A percentile compares a stretch with the other conserved stretches of the same genome.
phyloP scores from a whole-genome alignment of 108 stramenopile genomes.

The Discostella stelligeroides region DNA sequence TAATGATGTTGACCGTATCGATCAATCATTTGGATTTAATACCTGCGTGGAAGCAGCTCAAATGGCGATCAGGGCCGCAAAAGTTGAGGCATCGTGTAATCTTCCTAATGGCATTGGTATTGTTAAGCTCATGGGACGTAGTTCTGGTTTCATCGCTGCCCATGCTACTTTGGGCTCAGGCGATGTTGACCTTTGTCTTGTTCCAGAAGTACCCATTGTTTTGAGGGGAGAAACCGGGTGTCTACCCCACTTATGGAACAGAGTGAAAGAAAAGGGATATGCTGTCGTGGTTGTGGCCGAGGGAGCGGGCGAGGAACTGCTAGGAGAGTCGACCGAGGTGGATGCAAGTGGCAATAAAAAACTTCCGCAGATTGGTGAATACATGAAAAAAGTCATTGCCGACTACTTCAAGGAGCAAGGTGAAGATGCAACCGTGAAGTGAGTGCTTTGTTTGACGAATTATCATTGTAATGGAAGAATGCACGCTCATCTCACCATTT shows the following conservation, averaged over 20 bases:
- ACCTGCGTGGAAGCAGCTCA: conserved; percentile 94
- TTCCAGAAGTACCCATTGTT: conserved; percentile 95
- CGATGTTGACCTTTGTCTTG: conserved; percentile 94
- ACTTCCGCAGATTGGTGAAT: conserved; percentile 92
- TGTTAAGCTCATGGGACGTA: conserved; percentile 97
- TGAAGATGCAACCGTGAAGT: conserved; percentile 80
- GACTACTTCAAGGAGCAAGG: conserved; percentile 75
- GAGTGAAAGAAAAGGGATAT: conserved; percentile 92
- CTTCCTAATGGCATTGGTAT: conserved; percentile 95
- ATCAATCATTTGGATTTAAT: conserved; percentile 94
- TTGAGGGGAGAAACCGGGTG: conserved; percentile 92
- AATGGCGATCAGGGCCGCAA: conserved; percentile 84
- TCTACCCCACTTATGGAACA: conserved; percentile 84
- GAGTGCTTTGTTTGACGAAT: too few relatives aligned
- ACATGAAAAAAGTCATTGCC: conserved; percentile 81
- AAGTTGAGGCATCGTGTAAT: conserved; percentile 95
- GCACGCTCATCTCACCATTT: too few relatives aligned
- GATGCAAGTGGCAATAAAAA: conserved; percentile 97
- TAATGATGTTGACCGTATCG: conserved; percentile 95
- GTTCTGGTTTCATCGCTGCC: conserved; percentile 92
- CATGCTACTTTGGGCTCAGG: conserved; percentile 90
- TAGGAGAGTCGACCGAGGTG: conserved; percentile 83
- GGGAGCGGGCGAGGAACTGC: conserved; percentile 96
- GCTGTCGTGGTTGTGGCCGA: conserved; percentile 98
- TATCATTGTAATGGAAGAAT: too few relatives aligned